These are phyloP conservation scores for Wickerhamomyces sp. DNA, from an alignment of 1,139 yeast genomes.

Conservation along the genomic window DNA sequence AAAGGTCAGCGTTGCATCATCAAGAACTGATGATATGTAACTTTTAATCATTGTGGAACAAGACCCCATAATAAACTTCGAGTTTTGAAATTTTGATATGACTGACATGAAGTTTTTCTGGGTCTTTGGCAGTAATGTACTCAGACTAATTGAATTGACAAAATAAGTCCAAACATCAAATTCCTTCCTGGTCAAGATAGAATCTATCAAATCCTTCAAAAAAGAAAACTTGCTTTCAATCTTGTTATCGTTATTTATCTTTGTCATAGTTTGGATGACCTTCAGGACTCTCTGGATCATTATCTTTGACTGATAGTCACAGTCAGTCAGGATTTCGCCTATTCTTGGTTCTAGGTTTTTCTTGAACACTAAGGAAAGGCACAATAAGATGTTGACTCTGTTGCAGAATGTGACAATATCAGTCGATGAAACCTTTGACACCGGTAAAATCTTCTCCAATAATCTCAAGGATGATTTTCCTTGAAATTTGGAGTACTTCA, in stretches of 20 bases:
- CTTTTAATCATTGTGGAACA: slow-evolving; percentile 2
- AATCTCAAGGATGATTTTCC: slow-evolving; percentile 10
- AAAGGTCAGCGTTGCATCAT: slow-evolving; percentile 4
- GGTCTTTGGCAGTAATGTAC: slow-evolving; percentile 4
- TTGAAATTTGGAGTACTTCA: slow-evolving; percentile 4
- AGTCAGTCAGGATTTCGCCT: slow-evolving; percentile 7
- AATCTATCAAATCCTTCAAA: slow-evolving; percentile 5
- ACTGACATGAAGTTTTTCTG: slow-evolving; percentile 9
- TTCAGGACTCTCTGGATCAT: slow-evolving; percentile 5
- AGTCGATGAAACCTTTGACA: slow-evolving; percentile 11
- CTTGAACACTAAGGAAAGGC: slow-evolving; percentile 9
- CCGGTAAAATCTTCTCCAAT: slow-evolving; percentile 19
- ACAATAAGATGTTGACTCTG: slow-evolving; percentile 17
- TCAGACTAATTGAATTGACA: slow-evolving; percentile 5
- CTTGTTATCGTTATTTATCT: slow-evolving; percentile 6
- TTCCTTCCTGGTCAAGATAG: not conserved
- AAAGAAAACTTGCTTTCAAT: slow-evolving; percentile 4
- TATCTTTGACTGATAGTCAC: slow-evolving; percentile 3
- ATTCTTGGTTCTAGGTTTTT: slow-evolving; percentile 15
- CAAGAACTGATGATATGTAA: slow-evolving; percentile 1
- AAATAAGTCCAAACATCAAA: slow-evolving; percentile 10
- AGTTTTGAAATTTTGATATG: slow-evolving; percentile 6
- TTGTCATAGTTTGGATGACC: slow-evolving; percentile 6
- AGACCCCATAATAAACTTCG: slow-evolving; percentile 7
- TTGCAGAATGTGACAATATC: slow-evolving; percentile 15